These are phyloP conservation scores for Cichorium intybus DNA, from an alignment of 140 eudicot genomes.

Conservation along the genomic window DNA sequence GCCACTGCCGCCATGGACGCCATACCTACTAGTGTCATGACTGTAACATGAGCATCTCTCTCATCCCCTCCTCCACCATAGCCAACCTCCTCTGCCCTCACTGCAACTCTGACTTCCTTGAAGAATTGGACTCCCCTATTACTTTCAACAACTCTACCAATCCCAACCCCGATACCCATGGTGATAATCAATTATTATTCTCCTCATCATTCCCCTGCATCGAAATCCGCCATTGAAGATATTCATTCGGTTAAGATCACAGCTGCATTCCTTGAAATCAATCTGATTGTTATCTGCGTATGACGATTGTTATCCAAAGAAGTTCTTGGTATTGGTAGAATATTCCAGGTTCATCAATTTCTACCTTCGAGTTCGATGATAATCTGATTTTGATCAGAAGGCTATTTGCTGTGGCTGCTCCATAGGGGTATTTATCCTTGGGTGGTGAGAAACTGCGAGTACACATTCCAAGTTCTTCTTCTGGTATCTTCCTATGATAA, in stretches of 20 bases:
- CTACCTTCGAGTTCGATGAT: too few relatives aligned
- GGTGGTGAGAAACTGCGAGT: too few relatives aligned
- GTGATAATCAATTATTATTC: conserved; percentile 7
- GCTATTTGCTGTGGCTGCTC: too few relatives aligned
- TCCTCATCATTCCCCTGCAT: conserved; percentile 32
- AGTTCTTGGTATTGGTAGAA: too few relatives aligned
- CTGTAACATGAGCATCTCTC: conserved; percentile 71
- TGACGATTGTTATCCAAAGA: too few relatives aligned
- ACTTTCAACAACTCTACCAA: conserved; percentile 17
- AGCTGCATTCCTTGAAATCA: conserved; percentile 25
- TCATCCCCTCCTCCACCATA: conserved; percentile 36
- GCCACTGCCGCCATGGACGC: conserved; percentile 29
- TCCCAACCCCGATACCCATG: neutral
- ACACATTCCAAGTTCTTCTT: too few relatives aligned
- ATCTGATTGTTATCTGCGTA: conserved; percentile 51
- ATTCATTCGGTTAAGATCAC: conserved; percentile 36
- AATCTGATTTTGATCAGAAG: too few relatives aligned
- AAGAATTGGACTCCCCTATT: conserved; percentile 45
- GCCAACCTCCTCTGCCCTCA: conserved; percentile 55
- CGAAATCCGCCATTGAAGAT: conserved; percentile 40
- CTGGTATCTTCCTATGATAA: too few relatives aligned
- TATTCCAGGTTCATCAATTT: too few relatives aligned
- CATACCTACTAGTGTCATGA: conserved; percentile 79
- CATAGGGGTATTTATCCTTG: too few relatives aligned
- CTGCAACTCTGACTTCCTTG: conserved; percentile 56